Percentiles rank a stretch among this genome's conserved stretches.
Evolutionary conservation across 2,329 filamentous ascomycete genomes (phyloP).

Genomic region (Corniculantispora saksenae): DNA sequence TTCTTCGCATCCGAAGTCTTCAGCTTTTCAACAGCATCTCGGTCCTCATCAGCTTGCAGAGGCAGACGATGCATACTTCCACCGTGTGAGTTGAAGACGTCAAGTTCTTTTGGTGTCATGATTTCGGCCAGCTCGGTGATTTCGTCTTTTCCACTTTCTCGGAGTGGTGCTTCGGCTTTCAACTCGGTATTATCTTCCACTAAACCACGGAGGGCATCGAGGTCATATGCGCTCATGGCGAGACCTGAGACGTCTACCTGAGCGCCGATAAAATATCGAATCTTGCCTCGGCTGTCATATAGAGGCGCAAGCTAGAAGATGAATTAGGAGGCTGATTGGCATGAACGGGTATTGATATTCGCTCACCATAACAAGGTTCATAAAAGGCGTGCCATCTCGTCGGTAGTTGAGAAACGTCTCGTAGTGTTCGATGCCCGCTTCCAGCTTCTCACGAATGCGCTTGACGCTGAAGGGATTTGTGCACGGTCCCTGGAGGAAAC

Average conservation of each 20-base stretch:
- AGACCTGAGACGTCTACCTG: slow-evolving; percentile 69
- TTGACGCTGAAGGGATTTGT: slow-evolving; percentile 65
- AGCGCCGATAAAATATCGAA: slow-evolving; percentile 67
- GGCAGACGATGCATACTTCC: slow-evolving; percentile 60
- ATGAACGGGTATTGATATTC: background rate
- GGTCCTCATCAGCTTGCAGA: slow-evolving; percentile 12
- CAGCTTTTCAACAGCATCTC: slow-evolving; percentile 9
- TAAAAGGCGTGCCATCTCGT: slow-evolving; percentile 74
- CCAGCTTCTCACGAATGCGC: slow-evolving; percentile 62
- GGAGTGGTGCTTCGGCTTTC: slow-evolving; percentile 7
- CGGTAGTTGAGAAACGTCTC: slow-evolving; percentile 78
- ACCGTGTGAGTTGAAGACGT: slow-evolving; percentile 61
- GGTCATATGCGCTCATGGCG: slow-evolving; percentile 62
- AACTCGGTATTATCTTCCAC: slow-evolving; percentile 20
- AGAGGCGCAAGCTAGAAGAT: slow-evolving; percentile 51
- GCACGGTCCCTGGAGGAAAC: slow-evolving; percentile 74
- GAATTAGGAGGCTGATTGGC: slow-evolving; percentile 57
- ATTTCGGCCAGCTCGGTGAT: slow-evolving; percentile 68
- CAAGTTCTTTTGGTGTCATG: slow-evolving; percentile 67
- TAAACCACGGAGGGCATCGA: slow-evolving; percentile 59
- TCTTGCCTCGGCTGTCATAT: slow-evolving; percentile 62
- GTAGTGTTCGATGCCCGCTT: slow-evolving; percentile 66
- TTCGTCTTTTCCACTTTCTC: slow-evolving; percentile 52
- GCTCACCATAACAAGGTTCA: slow-evolving; percentile 60
- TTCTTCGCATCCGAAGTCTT: background rate